phyloP scores from a whole-genome alignment of 306 rosid species.

The Astragalus membranaceus region DNA sequence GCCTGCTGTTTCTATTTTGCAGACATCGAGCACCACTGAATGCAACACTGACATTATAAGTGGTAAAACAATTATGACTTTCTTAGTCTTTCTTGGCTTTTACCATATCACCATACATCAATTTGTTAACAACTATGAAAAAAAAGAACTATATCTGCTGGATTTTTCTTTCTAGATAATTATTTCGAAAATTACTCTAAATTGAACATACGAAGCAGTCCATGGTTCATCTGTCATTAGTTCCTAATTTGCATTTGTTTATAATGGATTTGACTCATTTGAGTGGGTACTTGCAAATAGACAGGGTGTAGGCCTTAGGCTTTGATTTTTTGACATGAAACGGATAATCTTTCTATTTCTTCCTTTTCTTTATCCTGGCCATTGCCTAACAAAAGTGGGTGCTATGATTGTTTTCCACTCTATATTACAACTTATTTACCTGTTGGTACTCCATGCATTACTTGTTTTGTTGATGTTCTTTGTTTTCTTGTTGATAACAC shows the following conservation, averaged over 20 bases:
- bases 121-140: background rate
- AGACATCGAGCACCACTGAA: constrained; percentile 15
- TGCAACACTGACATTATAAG: constrained; percentile 18
- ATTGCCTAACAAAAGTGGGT: background rate
- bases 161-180: background rate
- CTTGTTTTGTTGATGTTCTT: background rate
- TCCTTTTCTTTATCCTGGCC: background rate
- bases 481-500: constrained; percentile 8
- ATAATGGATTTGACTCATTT: background rate
- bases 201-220: background rate
- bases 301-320: background rate
- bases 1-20: constrained; percentile 30
- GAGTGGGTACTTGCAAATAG: background rate
- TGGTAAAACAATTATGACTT: constrained; percentile 38
- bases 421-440: constrained; percentile 1
- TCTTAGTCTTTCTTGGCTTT: background rate
- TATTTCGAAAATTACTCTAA: constrained; percentile 4
- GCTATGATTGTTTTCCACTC: background rate
- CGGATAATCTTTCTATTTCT: background rate
- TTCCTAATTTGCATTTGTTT: background rate
- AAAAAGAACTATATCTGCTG: background rate
- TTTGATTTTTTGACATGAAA: background rate
- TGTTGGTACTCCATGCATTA: background rate
- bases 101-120: background rate
- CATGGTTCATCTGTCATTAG: background rate